Conservation (phyloP, 164 flowering plant genomes). For the Nelumbo lutea region DNA sequence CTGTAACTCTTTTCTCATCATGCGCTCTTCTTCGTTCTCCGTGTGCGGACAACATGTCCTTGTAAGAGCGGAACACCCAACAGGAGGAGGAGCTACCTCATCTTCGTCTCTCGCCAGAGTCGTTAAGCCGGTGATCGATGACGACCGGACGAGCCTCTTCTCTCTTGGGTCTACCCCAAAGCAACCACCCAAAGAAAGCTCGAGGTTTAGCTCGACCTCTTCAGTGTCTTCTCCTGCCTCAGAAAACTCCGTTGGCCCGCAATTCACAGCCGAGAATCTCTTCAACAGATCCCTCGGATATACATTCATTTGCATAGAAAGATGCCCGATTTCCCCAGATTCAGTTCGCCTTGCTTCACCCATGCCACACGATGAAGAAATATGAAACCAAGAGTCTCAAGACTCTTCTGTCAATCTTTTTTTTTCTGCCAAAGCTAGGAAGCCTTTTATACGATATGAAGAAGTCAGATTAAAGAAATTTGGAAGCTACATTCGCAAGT, state of each 20-base stretch:
- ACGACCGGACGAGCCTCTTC: conserved; percentile 47
- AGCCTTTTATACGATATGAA: neutral
- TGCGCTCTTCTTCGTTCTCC: conserved; percentile 81
- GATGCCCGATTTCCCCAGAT: conserved; percentile 27
- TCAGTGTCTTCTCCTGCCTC: conserved; percentile 26
- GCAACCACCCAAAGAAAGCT: conserved; percentile 79
- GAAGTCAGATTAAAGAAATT: neutral
- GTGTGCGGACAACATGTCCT: conserved; percentile 72
- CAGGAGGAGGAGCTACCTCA: conserved; percentile 7
- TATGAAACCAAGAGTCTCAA: neutral
- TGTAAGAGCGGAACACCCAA: conserved; percentile 24
- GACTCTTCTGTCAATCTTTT: neutral
- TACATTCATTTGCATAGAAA: conserved; percentile 31
- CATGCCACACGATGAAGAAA: conserved; percentile 8
- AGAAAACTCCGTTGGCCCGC: neutral
- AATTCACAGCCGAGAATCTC: conserved; percentile 38
- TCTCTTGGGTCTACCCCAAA: conserved; percentile 68
- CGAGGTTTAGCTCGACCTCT: conserved; percentile 74
- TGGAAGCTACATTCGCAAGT: no score
- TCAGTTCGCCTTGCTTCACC: conserved; percentile 27
- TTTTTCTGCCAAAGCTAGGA: neutral
- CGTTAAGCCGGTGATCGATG: conserved; percentile 56
- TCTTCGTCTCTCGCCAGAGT: conserved; percentile 40
- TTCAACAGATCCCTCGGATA: conserved; percentile 73
- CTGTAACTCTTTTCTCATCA: conserved; percentile 89